These are phyloP conservation scores for Talaromyces sp. DNA, from an alignment of 2,329 filamentous ascomycete genomes.

Conservation along the genomic window DNA sequence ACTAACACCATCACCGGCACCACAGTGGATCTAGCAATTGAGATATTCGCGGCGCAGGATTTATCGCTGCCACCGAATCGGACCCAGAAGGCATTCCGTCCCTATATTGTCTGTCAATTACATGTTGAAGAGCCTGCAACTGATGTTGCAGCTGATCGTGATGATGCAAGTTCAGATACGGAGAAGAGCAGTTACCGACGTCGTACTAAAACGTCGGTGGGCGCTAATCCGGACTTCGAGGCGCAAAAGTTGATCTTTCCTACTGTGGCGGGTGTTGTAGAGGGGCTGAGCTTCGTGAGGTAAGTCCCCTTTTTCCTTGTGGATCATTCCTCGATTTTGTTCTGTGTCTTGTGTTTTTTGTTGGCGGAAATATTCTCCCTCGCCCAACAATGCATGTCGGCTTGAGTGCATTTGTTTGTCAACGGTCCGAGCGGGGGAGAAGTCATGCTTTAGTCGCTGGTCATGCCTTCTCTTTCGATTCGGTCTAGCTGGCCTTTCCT, in stretches of 20 bases:
- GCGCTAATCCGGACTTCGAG: constrained; percentile 67
- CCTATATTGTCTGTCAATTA: constrained; percentile 77
- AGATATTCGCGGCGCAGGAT: constrained; percentile 74
- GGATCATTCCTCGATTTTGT: constrained; percentile 7
- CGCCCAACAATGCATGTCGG: not conserved
- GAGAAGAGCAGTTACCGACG: constrained; percentile 57
- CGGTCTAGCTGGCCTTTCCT: not conserved
- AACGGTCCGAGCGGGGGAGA: not conserved
- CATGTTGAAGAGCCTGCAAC: constrained; percentile 72
- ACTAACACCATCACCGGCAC: constrained; percentile 48
- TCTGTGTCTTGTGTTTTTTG: not conserved
- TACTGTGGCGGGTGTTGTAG: constrained; percentile 60
- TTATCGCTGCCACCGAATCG: constrained; percentile 67
- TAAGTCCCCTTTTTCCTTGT: constrained; percentile 49
- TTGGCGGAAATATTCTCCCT: not conserved
- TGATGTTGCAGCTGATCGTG: constrained; percentile 46
- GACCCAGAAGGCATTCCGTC: constrained; percentile 64
- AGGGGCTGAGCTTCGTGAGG: constrained; percentile 73
- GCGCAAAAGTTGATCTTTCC: constrained; percentile 63
- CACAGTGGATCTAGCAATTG: constrained; percentile 69
- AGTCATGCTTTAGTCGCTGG: not conserved
- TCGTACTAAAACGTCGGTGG: constrained; percentile 58
- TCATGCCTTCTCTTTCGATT: not conserved
- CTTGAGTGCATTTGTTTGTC: not conserved
- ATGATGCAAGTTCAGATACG: constrained; percentile 50